These are phyloP conservation scores for Smallanthus sonchifolius DNA, from an alignment of 129 eudicot species.

Conservation along the genomic window DNA sequence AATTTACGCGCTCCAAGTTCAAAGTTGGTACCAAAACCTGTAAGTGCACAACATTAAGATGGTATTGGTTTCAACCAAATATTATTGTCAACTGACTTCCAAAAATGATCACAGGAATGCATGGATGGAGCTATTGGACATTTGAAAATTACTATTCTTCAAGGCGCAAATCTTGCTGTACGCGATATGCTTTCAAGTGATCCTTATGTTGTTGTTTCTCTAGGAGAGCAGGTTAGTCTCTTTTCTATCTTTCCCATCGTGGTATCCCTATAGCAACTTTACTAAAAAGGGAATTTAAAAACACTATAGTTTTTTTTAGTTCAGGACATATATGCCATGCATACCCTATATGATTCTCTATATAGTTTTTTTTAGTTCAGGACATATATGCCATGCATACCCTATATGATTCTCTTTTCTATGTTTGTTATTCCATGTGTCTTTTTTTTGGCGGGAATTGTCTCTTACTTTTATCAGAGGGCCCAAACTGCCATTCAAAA, in stretches of 20 bases:
- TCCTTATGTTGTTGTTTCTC: conserved; percentile 71
- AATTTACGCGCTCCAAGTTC: conserved; percentile 34
- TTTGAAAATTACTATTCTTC: conserved; percentile 59
- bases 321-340: neutral
- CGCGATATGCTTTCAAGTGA: conserved; percentile 93
- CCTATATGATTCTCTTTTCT: neutral
- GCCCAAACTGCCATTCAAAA: conserved; percentile 60
- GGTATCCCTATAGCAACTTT: too few species aligned
- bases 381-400: neutral
- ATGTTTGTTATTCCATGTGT: neutral
- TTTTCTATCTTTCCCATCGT: neutral
- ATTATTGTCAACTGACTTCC: conserved; percentile 7
- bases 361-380: neutral
- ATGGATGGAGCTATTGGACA: conserved; percentile 70
- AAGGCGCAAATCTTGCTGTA: conserved; percentile 82
- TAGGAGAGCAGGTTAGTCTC: conserved; percentile 71
- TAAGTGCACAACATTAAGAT: conserved; percentile 19
- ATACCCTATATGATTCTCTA: neutral
- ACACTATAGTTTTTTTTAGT: neutral
- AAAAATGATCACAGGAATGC: conserved; percentile 52
- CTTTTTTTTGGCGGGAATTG: too few species aligned
- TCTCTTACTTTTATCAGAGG: conserved; percentile 34
- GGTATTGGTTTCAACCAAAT: neutral
- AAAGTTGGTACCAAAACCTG: conserved; percentile 39
- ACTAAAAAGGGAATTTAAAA: neutral